Evolutionary conservation across 2,329 filamentous ascomycete species (phyloP).

Genomic region (Colletotrichum chlorophyti): DNA sequence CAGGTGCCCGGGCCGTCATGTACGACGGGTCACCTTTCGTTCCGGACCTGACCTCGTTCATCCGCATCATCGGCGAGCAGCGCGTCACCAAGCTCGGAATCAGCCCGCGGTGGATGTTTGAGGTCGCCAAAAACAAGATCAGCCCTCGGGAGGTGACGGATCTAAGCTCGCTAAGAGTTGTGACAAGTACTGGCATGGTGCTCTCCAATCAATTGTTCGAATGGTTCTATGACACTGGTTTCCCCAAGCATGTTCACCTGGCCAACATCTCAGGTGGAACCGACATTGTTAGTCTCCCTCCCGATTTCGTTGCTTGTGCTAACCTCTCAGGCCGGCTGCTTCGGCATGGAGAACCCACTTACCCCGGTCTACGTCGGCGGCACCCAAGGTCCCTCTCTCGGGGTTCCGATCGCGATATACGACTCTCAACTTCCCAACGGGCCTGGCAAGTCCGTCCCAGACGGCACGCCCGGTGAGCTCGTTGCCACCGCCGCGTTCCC

Average conservation of each 20-base stretch:
- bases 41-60: constrained; percentile 69
- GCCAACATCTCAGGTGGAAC: constrained; percentile 80
- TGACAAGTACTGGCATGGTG: constrained; percentile 83
- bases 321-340: constrained; percentile 58
- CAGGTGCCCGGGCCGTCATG: constrained; percentile 69
- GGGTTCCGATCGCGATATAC: constrained; percentile 62
- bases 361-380: constrained; percentile 68
- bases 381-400: constrained; percentile 56
- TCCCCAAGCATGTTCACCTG: constrained; percentile 71
- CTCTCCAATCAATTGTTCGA: constrained; percentile 78
- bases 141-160: constrained; percentile 68
- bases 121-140: constrained; percentile 70
- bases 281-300: constrained; percentile 64
- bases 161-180: constrained; percentile 64
- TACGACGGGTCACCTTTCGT: constrained; percentile 86
- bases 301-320: neutral
- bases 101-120: constrained; percentile 78
- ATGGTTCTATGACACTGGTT: constrained; percentile 78
- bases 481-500: constrained; percentile 76
- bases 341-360: constrained; percentile 71
- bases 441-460: constrained; percentile 50
- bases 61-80: constrained; percentile 68
- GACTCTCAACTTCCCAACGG: constrained; percentile 64
- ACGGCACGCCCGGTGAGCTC: constrained; percentile 76
- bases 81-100: constrained; percentile 76